Base-by-base conservation (phyloP, 1,284 basidiomycete species). In the Boletus smithii region DNA sequence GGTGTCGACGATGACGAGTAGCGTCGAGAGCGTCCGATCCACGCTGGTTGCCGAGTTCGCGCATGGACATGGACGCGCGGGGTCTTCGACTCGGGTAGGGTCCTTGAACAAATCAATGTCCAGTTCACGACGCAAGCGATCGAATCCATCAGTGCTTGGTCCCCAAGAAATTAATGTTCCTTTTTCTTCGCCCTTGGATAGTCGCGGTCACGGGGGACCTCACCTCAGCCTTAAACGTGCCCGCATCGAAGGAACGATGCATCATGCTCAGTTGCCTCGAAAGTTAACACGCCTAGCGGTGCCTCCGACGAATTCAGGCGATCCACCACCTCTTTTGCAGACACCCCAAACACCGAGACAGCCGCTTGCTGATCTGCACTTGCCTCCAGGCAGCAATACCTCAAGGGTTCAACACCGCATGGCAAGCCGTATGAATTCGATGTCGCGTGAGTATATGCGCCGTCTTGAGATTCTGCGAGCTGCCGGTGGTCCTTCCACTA, bases 311-410 rank as follows among this genome's bases (percentile, higher is more conserved):
- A 29, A 38, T 20, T 18, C 40, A 26, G n/a, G 26, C 14, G 33
- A 38, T 33, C 24, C 33, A 29, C 39, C n/a, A n/a, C n/a, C n/a
- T n/a, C n/a, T n/a, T n/a, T n/a, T n/a, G n/a, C n/a, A n/a, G n/a
- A n/a, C 26, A n/a, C 53, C 53, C 0, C 46, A 16, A 44, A 61
- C 56, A 5, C 46, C 44, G n/a, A 47, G 58, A 48, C 60, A 36
- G 8, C 60, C 60, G 1, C 53, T 61, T 26, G 30, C 39, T 18
- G 61, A 59, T 34, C 33, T 63, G 14, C 42, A 37, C 8, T 30
- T 53, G 5, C 29, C 49, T 30, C 31, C 44, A 18, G 16, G 23
- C 2, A 39, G 10, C 18, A 34, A 44, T 29, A 22, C 22, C 4
- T 16, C 36, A 4, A 10, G 20, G 22, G n/a, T n/a, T n/a, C 42